These are phyloP conservation scores for Syncephalastrum sp. DNA, from an alignment of 371 early-diverging fungal species.

Conservation along the genomic window DNA sequence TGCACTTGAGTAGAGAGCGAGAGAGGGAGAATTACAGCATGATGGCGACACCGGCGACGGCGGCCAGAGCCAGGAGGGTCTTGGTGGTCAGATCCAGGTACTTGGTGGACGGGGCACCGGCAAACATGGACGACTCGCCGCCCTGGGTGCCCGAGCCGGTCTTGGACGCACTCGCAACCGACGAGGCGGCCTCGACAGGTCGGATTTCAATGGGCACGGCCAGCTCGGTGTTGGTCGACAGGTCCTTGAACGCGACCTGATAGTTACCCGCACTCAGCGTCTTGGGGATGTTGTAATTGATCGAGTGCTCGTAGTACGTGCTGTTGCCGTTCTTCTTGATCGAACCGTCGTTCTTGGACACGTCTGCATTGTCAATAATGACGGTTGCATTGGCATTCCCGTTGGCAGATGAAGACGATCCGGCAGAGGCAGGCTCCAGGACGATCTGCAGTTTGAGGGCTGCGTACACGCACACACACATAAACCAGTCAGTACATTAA, in stretches of 20 bases:
- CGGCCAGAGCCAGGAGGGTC: slow-evolving; percentile 22
- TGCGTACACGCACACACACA: not conserved
- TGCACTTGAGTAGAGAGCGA: too few species aligned
- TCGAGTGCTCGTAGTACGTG: slow-evolving; percentile 49
- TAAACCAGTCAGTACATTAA: too few species aligned
- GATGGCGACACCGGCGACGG: slow-evolving; percentile 31
- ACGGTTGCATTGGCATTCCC: slow-evolving; percentile 14
- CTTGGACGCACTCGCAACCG: slow-evolving; percentile 17
- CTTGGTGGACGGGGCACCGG: slow-evolving; percentile 20
- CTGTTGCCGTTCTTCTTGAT: slow-evolving; percentile 39
- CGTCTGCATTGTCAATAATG: slow-evolving; percentile 40
- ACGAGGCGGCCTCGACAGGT: slow-evolving; percentile 35
- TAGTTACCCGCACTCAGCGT: slow-evolving; percentile 41
- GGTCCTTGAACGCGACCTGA: slow-evolving; percentile 37
- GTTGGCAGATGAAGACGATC: slow-evolving; percentile 1
- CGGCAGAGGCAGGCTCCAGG: slow-evolving; percentile 4
- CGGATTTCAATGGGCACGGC: slow-evolving; percentile 49
- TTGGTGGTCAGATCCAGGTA: slow-evolving; percentile 11
- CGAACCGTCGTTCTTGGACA: slow-evolving; percentile 39
- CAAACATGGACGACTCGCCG: slow-evolving; percentile 33
- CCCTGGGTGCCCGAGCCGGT: slow-evolving; percentile 26
- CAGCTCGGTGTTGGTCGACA: slow-evolving; percentile 40
- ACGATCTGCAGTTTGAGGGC: slow-evolving; percentile 13
- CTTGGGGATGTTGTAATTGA: slow-evolving; percentile 41
- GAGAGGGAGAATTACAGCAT: slow-evolving; percentile 18